Evolutionary conservation across 345 rosid species (phyloP).

Genomic region (Noccaea caerulescens): DNA sequence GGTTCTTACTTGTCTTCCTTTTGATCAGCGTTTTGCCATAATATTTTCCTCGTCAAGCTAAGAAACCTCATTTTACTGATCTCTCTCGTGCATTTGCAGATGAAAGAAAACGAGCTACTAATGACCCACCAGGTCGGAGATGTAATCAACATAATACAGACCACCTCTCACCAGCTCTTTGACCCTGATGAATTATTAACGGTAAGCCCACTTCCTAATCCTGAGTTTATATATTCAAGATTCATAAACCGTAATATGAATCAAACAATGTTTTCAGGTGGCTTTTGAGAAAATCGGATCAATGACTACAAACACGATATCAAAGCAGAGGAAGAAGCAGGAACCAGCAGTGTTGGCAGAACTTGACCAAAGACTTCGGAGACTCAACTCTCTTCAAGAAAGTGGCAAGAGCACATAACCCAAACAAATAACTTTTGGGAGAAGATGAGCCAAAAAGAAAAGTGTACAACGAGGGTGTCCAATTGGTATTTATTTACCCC

Average conservation of each 20-base stretch:
- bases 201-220: slow-evolving; percentile 51
- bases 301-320: slow-evolving; percentile 89
- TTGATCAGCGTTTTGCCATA: slow-evolving; percentile 4
- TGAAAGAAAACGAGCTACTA: slow-evolving; percentile 93
- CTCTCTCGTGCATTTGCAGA: slow-evolving; percentile 52
- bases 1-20: slow-evolving; percentile 51
- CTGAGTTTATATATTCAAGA: neutral
- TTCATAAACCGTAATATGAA: neutral
- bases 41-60: neutral
- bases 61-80: neutral
- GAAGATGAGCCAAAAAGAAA: slow-evolving; percentile 29
- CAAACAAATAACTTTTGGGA: neutral
- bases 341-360: slow-evolving; percentile 99
- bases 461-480: slow-evolving; percentile 34
- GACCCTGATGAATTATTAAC: slow-evolving; percentile 96
- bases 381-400: slow-evolving; percentile 72
- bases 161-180: slow-evolving; percentile 87
- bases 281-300: slow-evolving; percentile 92
- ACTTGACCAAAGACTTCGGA: slow-evolving; percentile 85
- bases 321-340: slow-evolving; percentile 96
- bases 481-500: slow-evolving; percentile 30
- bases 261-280: slow-evolving; percentile 55
- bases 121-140: slow-evolving; percentile 93
- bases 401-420: slow-evolving; percentile 44
- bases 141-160: slow-evolving; percentile 80